Evolutionary conservation across 192 early-diverging fungal genomes (phyloP).

Genomic region (Phlyctochytrium bullatum): DNA sequence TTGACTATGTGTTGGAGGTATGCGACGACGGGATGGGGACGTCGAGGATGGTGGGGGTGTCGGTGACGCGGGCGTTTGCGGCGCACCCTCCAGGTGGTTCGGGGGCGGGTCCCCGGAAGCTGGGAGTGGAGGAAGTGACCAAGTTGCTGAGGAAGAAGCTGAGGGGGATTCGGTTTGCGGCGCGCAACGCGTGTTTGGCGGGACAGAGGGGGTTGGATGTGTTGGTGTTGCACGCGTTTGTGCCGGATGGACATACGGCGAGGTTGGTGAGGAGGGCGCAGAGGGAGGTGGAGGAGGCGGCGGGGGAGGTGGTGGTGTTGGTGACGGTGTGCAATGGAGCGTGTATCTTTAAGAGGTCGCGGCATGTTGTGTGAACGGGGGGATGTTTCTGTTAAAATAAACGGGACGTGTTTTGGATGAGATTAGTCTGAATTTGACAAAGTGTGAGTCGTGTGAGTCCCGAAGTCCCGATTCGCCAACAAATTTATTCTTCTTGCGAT

Average conservation of each 20-base stretch:
- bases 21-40: background rate
- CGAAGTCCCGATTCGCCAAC: too few species aligned
- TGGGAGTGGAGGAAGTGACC: background rate
- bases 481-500: too few species aligned
- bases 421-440: too few species aligned
- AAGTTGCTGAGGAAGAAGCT: conserved; percentile 26
- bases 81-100: background rate
- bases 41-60: conserved; percentile 9
- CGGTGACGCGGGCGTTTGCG: conserved; percentile 28
- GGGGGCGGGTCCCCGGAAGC: background rate
- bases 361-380: too few species aligned
- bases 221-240: conserved; percentile 27
- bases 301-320: conserved; percentile 12
- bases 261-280: conserved; percentile 16
- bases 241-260: conserved; percentile 16
- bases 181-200: conserved; percentile 15
- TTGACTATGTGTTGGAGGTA: conserved; percentile 25
- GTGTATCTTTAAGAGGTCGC: background rate
- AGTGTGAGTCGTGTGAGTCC: too few species aligned
- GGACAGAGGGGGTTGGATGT: conserved; percentile 14
- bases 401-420: too few species aligned
- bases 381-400: too few species aligned
- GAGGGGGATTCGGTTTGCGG: conserved; percentile 14
- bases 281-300: background rate
- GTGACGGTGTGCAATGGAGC: conserved; percentile 18